Evolutionary conservation across 148 eudicot genomes (phyloP).

Genomic region (Suaeda aralocaspica): DNA sequence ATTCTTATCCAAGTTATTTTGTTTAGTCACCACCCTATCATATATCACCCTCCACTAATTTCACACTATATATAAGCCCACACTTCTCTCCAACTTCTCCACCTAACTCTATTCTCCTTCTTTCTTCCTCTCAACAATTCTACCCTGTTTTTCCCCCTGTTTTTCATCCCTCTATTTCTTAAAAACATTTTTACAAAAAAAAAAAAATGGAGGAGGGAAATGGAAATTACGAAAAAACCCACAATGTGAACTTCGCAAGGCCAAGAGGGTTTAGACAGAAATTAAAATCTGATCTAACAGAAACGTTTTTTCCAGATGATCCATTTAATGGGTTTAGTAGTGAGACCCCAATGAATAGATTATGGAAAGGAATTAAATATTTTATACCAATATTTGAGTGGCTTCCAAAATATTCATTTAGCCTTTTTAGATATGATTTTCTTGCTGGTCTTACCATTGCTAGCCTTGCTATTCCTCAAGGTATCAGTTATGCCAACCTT

Average conservation of each 20-base stretch:
- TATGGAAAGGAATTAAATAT: conserved; percentile 35
- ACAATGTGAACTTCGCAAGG: conserved; percentile 40
- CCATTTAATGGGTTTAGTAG: conserved; percentile 45
- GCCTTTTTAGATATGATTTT: conserved; percentile 56
- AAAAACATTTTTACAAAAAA: neutral
- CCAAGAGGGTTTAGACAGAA: conserved; percentile 38
- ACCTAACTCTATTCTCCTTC: conserved; percentile 7
- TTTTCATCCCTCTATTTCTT: neutral
- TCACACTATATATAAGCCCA: conserved; percentile 17
- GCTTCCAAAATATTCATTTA: conserved; percentile 52
- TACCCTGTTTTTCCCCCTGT: neutral
- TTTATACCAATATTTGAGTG: conserved; percentile 70
- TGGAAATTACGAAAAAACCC: neutral
- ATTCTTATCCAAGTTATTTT: neutral
- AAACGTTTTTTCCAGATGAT: conserved; percentile 78
- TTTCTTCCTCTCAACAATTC: neutral
- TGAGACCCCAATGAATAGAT: conserved; percentile 33
- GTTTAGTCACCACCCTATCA: neutral
- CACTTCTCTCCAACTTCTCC: neutral
- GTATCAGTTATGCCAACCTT: conserved; percentile 93
- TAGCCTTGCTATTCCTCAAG: conserved; percentile 95
- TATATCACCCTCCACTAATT: neutral
- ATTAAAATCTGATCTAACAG: conserved; percentile 41
- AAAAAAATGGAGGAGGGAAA: conserved; percentile 1
- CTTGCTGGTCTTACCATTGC: conserved; percentile 93